phyloP scores from a whole-genome alignment of 2,329 filamentous ascomycete species.

The Dryadomyces quercus-mongolicae region DNA sequence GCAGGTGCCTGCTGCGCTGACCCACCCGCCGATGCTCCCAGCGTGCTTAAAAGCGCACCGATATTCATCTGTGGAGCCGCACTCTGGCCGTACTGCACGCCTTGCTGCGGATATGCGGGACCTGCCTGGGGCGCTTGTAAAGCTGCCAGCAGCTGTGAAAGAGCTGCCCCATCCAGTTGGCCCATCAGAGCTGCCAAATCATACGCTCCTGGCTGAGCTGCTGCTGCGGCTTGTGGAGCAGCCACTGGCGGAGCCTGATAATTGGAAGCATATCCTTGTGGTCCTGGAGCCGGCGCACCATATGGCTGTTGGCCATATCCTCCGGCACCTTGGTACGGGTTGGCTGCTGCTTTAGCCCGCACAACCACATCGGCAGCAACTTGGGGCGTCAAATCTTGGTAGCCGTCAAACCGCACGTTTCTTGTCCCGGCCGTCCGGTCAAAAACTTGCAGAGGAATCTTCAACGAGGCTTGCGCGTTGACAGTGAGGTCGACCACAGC shows the following conservation, averaged over 20 bases:
- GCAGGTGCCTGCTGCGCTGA: background rate
- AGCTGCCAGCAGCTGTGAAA: constrained; percentile 22
- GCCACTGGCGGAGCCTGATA: constrained; percentile 8
- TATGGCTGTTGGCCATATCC: constrained; percentile 10
- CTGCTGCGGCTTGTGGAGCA: constrained; percentile 6
- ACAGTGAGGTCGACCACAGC: constrained; percentile 70
- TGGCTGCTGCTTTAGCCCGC: constrained; percentile 44
- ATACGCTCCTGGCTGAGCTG: background rate
- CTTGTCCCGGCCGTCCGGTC: constrained; percentile 62
- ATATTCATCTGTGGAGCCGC: constrained; percentile 26
- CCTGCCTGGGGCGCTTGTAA: constrained; percentile 12
- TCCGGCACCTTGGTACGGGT: constrained; percentile 6
- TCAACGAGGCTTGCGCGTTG: constrained; percentile 55
- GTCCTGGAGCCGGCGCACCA: background rate
- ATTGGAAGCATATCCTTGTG: background rate
- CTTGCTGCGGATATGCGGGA: background rate
- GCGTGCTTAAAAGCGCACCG: constrained; percentile 31
- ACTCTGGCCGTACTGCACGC: background rate
- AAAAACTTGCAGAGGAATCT: constrained; percentile 75
- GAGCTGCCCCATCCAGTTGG: constrained; percentile 19
- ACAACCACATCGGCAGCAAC: constrained; percentile 73
- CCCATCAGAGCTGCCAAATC: constrained; percentile 15
- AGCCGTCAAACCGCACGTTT: constrained; percentile 78
- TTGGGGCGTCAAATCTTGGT: constrained; percentile 66
- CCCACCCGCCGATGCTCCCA: constrained; percentile 19